A percentile compares a stretch with the other conserved stretches of the same genome.
phyloP scores from a whole-genome alignment of 306 rosid species.

The Cotoneaster glaucophyllus region DNA sequence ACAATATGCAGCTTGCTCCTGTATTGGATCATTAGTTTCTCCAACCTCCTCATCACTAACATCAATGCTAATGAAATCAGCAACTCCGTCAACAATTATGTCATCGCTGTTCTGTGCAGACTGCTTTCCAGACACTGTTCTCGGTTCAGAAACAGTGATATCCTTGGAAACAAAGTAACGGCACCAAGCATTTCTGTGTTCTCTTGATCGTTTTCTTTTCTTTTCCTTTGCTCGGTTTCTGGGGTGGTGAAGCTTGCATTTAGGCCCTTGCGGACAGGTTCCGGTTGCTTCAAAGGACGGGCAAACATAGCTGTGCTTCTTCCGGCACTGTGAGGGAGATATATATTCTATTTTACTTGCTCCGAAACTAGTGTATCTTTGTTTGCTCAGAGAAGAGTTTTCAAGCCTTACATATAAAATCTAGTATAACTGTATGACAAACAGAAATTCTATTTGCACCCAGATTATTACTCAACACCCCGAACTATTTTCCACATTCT shows the following conservation, averaged over 20 bases:
- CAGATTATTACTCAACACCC: not conserved
- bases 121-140: slow-evolving; percentile 25
- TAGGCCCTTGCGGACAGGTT: slow-evolving; percentile 52
- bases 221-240: slow-evolving; percentile 50
- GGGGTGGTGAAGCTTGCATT: slow-evolving; percentile 94
- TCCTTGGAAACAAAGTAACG: slow-evolving; percentile 64
- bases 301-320: slow-evolving; percentile 89
- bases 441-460: not conserved
- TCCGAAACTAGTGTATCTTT: slow-evolving; percentile 22
- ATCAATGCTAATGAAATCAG: slow-evolving; percentile 55
- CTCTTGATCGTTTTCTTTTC: slow-evolving; percentile 63
- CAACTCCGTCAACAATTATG: slow-evolving; percentile 19
- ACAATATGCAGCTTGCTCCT: slow-evolving; percentile 23
- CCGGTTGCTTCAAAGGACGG: slow-evolving; percentile 80
- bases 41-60: slow-evolving; percentile 29
- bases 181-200: slow-evolving; percentile 37
- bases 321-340: slow-evolving; percentile 69
- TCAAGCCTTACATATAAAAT: slow-evolving; percentile 3
- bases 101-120: slow-evolving; percentile 11
- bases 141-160: slow-evolving; percentile 24
- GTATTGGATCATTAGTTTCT: slow-evolving; percentile 26
- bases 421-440: not conserved
- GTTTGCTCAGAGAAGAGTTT: not conserved
- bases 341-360: slow-evolving; percentile 23
- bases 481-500: not conserved